Base-by-base conservation (phyloP, 495 filamentous ascomycete genomes). In the Podospora fimiseda region DNA sequence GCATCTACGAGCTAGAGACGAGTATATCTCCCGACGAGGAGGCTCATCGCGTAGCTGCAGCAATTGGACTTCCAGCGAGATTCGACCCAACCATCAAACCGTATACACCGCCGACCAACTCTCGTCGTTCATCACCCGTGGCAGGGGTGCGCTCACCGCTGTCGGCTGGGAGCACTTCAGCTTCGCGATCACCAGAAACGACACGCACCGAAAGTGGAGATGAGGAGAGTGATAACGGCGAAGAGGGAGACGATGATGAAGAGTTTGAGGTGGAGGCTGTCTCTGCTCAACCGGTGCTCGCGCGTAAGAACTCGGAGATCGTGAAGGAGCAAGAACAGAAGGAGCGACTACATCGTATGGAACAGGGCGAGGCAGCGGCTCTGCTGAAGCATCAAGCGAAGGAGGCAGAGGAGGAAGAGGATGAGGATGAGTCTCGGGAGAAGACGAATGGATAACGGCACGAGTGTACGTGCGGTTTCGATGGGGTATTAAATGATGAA, bases 41-140 rank as follows among this genome's bases (percentile, higher is more conserved):
- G 66, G 85, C 86, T 13, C 76, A 81, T 50, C 81, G 79, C 5
- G 86, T 90, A 1, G 86, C 86, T 1, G 78, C 79, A 54, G 87
- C 86, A 2, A 76, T 89, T 1, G 86, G 86, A 0, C 64, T 88
- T 0, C 83, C 83, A 4, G 74, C 76, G 36, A 61, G 63, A 47
- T 79, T 87, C 67, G 66, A 79, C 67, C 64, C 82, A 50, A 68
- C 77, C 9, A 70, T 79, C 60, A 79, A 78, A 43, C 69, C 75
- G 54, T 57, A 80, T 8, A 37, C 47, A 37, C 52, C 20, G 14
- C 37, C 18, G 4, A 9, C 36, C 3, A 38, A 24, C 37, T 72
- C 57, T 53, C 70, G 50, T 40, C 65, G 50, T 14, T 57, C 61
- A 16, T 69, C 68, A 9, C 51, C 64, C 15, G 59, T 63, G 2